Base-by-base conservation (phyloP, 345 rosid genomes). In the Excoecaria cochinchinensis region DNA sequence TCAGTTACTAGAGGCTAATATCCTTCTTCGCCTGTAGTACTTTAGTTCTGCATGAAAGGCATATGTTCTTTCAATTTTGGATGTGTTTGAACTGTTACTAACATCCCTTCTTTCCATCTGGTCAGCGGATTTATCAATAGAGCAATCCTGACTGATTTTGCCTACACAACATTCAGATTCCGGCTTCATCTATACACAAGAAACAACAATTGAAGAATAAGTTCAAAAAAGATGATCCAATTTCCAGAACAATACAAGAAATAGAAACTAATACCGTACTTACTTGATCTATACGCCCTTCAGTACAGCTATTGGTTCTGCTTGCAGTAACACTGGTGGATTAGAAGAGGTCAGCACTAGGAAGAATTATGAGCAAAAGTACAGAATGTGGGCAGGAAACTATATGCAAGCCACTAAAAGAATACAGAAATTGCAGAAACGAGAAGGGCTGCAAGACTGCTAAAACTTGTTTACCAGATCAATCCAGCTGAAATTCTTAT, bases 1-100 rank as follows among this genome's bases (percentile, higher is more conserved):
- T 66, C 46, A 22, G n/a, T 50, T 24, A 40, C 36, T 5, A 4
- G 51, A 6, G 2, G 42, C 76, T 36, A 68, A 50, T 55, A 31
- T 52, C 44, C 25, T 76, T 61, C 86, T 73, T 22, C 56, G 70
- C 75, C 70, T 71, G 60, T 77, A 77, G 69, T 64, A 64, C 67
- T 61, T 77, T n/a, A 74, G 17, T 21, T 7, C 19, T 11, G 42
- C 60, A 31, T 31, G 31, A 31, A 31, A 0, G 31, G 31, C 31
- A 31, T 31, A 31, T 31, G 31, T 31, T 31, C 60, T 77, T 12
- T n/a, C 70, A 38, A 13, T 15, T 13, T 52, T 24, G 8, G 2
- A 55, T 50, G 60, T 14, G 9, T 25, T 52, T 46, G 67, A 67
- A 42, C 8, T 46, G 11, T 19, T 44, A 3, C 44, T 46, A 58